phyloP scores from a whole-genome alignment of 1,139 yeast genomes.

The Sugiyamaella neomexicana region DNA sequence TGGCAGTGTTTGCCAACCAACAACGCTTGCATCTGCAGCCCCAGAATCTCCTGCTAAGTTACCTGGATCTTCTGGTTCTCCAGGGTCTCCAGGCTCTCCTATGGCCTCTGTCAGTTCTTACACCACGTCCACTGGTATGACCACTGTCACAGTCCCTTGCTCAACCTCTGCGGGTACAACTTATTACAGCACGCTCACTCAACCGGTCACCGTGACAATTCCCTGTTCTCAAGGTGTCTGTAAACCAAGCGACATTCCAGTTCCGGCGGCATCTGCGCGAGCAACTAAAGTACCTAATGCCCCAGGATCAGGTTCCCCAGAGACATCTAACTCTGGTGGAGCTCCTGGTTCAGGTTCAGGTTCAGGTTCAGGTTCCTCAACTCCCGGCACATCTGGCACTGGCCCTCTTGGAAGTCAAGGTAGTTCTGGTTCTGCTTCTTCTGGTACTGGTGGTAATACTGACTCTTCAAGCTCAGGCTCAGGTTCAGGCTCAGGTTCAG shows the following conservation, averaged over 20 bases:
- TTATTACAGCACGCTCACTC: slow-evolving; percentile 7
- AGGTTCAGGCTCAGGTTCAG: slow-evolving; percentile 6
- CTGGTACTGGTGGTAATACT: slow-evolving; percentile 10
- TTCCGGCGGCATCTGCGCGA: not conserved
- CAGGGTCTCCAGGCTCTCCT: not conserved
- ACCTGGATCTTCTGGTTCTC: slow-evolving; percentile 2
- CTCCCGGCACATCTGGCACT: not conserved
- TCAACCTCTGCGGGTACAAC: slow-evolving; percentile 15
- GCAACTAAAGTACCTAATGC: slow-evolving; percentile 4
- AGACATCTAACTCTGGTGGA: not conserved
- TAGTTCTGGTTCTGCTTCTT: slow-evolving; percentile 8
- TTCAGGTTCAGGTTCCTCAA: not conserved
- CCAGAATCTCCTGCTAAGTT: slow-evolving; percentile 5
- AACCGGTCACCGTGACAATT: slow-evolving; percentile 12
- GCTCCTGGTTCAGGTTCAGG: slow-evolving; percentile 2
- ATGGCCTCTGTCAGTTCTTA: not conserved
- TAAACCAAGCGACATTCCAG: not conserved
- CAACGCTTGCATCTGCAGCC: slow-evolving; percentile 9
- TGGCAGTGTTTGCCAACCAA: not conserved
- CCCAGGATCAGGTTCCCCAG: not conserved
- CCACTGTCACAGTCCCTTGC: slow-evolving; percentile 18
- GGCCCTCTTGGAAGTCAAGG: slow-evolving; percentile 9
- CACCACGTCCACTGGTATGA: slow-evolving; percentile 2
- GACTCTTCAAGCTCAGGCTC: slow-evolving; percentile 5
- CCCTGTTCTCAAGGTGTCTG: slow-evolving; percentile 13